Evolutionary conservation across 116 monocot genomes (phyloP).

Genomic region (Dioscorea cayenensis): DNA sequence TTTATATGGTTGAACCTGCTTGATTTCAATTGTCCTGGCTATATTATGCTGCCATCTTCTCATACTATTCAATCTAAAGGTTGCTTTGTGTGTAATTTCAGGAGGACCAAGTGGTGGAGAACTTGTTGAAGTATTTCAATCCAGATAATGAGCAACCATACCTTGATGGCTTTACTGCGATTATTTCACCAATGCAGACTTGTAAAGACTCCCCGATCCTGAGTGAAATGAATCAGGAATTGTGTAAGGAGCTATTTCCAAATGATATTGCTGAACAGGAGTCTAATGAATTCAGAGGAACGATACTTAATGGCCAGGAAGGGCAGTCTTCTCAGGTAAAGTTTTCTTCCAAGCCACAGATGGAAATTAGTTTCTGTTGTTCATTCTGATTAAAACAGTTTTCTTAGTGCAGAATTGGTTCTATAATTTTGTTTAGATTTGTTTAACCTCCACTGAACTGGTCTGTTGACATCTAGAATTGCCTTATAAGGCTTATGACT

Average conservation of each 20-base stretch:
- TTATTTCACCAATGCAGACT: constrained; percentile 17
- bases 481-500: no score
- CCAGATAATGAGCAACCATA: constrained; percentile 9
- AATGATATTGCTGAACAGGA: constrained; percentile 20
- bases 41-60: no score
- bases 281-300: constrained; percentile 16
- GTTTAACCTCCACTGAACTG: no score
- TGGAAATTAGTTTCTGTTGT: background rate
- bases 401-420: no score
- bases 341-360: background rate
- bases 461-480: no score
- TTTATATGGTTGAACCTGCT: background rate
- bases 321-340: background rate
- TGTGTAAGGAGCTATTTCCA: background rate
- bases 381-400: no score
- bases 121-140: constrained; percentile 12
- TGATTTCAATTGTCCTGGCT: no score
- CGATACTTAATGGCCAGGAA: constrained; percentile 18
- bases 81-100: background rate
- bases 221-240: constrained; percentile 3
- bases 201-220: constrained; percentile 15
- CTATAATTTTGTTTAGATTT: no score
- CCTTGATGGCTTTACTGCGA: constrained; percentile 12
- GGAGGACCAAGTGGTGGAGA: constrained; percentile 24
- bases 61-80: background rate